Percentiles rank a stretch among this genome's conserved stretches.
Conservation (phyloP, 805 yeast species). For the Pichia nakasei region DNA sequence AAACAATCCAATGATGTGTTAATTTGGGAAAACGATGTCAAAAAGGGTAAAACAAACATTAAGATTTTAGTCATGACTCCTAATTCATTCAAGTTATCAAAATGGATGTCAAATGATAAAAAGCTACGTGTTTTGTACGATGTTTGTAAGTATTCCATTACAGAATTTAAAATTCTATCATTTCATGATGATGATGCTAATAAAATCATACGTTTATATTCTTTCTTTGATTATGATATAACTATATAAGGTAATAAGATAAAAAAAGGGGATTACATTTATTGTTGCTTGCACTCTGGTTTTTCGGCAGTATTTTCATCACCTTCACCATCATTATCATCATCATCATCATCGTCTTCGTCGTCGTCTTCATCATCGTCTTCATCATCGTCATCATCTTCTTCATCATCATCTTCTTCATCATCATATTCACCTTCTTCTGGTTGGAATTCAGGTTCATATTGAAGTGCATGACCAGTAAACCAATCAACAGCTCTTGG, state of each 20-base stretch:
- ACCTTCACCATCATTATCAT: conserved; percentile 32
- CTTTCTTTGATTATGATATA: neutral
- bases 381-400: conserved; percentile 53
- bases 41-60: neutral
- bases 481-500: conserved; percentile 99
- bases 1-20: neutral
- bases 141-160: neutral
- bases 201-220: neutral
- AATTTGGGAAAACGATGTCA: neutral
- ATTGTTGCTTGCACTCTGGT: conserved; percentile 72
- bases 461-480: conserved; percentile 92
- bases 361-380: conserved; percentile 51
- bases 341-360: conserved; percentile 29
- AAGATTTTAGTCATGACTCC: neutral
- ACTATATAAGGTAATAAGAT: neutral
- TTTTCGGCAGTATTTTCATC: conserved; percentile 64
- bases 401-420: conserved; percentile 50
- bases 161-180: neutral
- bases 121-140: neutral
- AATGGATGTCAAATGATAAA: neutral
- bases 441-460: conserved; percentile 53
- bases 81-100: neutral
- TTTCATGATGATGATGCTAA: neutral
- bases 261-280: conserved; percentile 2
- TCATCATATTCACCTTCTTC: conserved; percentile 54